Base-by-base conservation (phyloP, 1,139 yeast genomes). In the Torulaspora pretoriensis region DNA sequence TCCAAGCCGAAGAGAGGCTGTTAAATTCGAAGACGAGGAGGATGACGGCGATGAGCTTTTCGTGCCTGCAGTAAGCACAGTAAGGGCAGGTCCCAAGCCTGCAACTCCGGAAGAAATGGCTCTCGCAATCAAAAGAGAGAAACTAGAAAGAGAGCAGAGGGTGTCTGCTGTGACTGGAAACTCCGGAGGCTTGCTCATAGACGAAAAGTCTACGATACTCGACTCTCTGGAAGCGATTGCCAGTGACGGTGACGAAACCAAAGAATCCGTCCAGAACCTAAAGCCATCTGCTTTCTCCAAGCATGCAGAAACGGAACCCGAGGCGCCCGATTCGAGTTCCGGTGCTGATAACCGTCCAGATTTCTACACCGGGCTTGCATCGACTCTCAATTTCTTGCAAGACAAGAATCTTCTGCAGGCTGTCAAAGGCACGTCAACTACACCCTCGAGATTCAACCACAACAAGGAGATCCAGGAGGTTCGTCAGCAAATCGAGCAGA, bases 191-290 rank as follows among this genome's bases (percentile, higher is more conserved):
- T 50, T 76, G 26, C 69, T 76, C 0, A 68, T 80, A 37, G 82
- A 82, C 59, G 85, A 80, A 44, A 80, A 79, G 3, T 61, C 70
- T 2, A 83, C 78, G 28, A 83, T 85, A 59, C 68, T 85, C 48
- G 70, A 67, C 14, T 64, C 69, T 1, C 51, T 78, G 4, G 58
- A 60, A 35, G 40, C 53, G n/a, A 55, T 52, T 24, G 14, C 48
- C 4, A 24, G 48, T 7, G 50, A 41, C 3, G 40, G 29, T 13
- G 47, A 38, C 10, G 26, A 19, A 17, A 8, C 26, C 10, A 10
- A 9, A 12, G 30, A 31, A 8, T 2, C 16, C 3, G 29, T 9
- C n/a, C n/a, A 14, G 22, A 45, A 37, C 5, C 22, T 12, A 13
- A 26, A 25, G 3, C 2, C 22, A 12, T 10, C 35, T n/a, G 24